Percentiles rank a stretch among this genome's conserved stretches.
These are phyloP conservation scores for Nematodospora anomalae DNA, from an alignment of 1,139 yeast genomes.

Conservation along the genomic window DNA sequence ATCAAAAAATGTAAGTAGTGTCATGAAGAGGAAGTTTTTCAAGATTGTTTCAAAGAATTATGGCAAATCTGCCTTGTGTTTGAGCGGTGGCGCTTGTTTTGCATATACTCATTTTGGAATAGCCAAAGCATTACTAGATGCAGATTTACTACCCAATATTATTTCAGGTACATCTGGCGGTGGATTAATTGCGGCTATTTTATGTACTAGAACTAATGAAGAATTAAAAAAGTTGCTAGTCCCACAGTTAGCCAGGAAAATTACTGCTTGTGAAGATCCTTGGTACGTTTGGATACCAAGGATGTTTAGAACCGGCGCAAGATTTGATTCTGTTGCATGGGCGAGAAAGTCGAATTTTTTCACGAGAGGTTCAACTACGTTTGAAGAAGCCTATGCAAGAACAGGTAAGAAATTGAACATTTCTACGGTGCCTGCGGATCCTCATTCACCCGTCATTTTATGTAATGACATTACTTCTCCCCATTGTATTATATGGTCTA, in stretches of 20 bases:
- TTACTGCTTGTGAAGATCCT: conserved; percentile 72
- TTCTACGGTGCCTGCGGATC: conserved; percentile 80
- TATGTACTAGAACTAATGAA: conserved; percentile 68
- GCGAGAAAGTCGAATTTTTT: conserved; percentile 69
- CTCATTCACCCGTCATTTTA: conserved; percentile 77
- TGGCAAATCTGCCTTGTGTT: conserved; percentile 71
- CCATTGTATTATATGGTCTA: conserved; percentile 79
- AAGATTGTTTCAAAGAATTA: conserved; percentile 60
- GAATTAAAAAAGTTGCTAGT: conserved; percentile 57
- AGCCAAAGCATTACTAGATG: conserved; percentile 67
- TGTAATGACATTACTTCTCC: conserved; percentile 80
- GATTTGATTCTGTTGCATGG: conserved; percentile 76
- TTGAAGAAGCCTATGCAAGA: conserved; percentile 63
- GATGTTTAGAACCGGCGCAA: conserved; percentile 74
- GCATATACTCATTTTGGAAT: conserved; percentile 80
- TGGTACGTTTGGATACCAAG: conserved; percentile 61
- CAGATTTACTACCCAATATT: conserved; percentile 64
- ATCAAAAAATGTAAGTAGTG: conserved; percentile 35
- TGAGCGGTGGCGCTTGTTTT: conserved; percentile 81
- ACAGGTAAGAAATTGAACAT: conserved; percentile 74
- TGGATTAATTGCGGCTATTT: conserved; percentile 73
- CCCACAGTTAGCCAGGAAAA: conserved; percentile 63
- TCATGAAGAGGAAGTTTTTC: conserved; percentile 55
- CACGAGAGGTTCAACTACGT: conserved; percentile 71
- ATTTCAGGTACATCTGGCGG: conserved; percentile 84